These are phyloP conservation scores for Forsythia viridissima DNA, from an alignment of 257 asterid genomes.

Conservation along the genomic window DNA sequence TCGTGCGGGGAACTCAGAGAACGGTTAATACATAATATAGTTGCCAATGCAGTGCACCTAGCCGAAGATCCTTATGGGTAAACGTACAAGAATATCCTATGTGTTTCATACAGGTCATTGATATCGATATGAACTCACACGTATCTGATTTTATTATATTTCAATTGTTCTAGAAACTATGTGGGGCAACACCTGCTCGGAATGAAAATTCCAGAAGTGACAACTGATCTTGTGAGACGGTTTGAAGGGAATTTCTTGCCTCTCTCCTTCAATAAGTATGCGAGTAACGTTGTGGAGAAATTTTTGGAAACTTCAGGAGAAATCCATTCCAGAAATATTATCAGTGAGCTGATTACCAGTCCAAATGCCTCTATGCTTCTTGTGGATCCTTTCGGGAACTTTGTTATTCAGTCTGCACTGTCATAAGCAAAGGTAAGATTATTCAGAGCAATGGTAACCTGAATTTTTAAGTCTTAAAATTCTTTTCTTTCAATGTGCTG, in stretches of 20 bases:
- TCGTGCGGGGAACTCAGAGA: conserved; percentile 50
- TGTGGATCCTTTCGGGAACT: conserved; percentile 70
- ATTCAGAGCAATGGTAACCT: neutral
- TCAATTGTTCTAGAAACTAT: conserved; percentile 56
- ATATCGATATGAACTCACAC: neutral
- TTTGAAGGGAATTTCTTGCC: conserved; percentile 47
- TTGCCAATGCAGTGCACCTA: conserved; percentile 45
- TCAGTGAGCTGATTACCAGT: conserved; percentile 51
- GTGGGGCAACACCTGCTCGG: conserved; percentile 78
- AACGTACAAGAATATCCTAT: conserved; percentile 2
- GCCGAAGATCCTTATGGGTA: conserved; percentile 84
- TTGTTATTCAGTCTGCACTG: conserved; percentile 70
- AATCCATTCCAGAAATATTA: conserved; percentile 24
- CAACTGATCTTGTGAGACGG: conserved; percentile 36
- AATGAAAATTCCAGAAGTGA: conserved; percentile 41
- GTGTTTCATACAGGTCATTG: conserved; percentile 4
- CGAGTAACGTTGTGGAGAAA: conserved; percentile 80
- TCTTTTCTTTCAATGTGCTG: neutral
- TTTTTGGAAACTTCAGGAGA: conserved; percentile 40
- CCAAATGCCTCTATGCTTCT: conserved; percentile 51
- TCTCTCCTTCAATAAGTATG: conserved; percentile 70
- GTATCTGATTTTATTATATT: neutral
- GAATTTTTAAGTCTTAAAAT: neutral
- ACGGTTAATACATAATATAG: conserved; percentile 43
- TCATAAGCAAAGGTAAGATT: conserved; percentile 45